These are phyloP conservation scores for Magnolia kwangsiensis DNA, from an alignment of 164 flowering plant genomes.

Conservation along the genomic window DNA sequence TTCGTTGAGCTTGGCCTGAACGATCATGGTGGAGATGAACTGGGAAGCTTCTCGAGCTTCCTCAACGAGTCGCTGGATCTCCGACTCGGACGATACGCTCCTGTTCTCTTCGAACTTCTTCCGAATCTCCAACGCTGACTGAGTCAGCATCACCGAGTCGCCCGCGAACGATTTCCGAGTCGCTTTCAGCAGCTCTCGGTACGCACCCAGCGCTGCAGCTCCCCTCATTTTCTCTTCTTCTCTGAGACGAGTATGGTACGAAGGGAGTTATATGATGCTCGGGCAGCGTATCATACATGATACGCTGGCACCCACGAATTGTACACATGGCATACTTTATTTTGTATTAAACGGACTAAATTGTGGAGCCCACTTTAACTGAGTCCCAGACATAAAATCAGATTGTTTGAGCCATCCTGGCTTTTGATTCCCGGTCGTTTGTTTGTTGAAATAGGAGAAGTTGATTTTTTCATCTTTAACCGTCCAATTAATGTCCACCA, in stretches of 20 bases:
- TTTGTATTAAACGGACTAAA: no score
- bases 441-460: no score
- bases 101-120: constrained; percentile 80
- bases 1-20: constrained; percentile 72
- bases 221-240: constrained; percentile 10
- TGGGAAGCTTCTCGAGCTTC: constrained; percentile 78
- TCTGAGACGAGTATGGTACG: not conserved
- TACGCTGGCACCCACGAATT: no score
- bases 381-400: no score
- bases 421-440: no score
- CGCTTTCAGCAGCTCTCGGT: constrained; percentile 68
- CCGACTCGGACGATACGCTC: constrained; percentile 47
- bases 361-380: no score
- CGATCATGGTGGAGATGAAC: constrained; percentile 83
- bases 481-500: no score
- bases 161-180: constrained; percentile 78
- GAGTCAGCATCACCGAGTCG: constrained; percentile 57
- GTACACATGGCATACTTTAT: no score
- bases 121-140: constrained; percentile 62
- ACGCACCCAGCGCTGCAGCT: constrained; percentile 55
- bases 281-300: no score
- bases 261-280: no score
- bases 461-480: no score
- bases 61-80: constrained; percentile 52
- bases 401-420: no score